Conservation (phyloP, 148 eudicot genomes). For the Vaccinium myrtillus region DNA sequence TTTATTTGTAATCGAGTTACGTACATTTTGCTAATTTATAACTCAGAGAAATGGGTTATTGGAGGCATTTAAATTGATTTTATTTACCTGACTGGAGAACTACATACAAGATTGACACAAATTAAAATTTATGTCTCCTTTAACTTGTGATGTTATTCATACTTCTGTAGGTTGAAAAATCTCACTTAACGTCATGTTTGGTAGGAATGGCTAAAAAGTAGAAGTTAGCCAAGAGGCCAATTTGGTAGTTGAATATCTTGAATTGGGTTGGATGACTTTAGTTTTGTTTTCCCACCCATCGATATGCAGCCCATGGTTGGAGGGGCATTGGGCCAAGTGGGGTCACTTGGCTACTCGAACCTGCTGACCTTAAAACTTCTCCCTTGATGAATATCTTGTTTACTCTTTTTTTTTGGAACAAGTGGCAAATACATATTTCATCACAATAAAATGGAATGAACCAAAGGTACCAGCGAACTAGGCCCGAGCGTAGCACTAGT, state of each 20-base stretch:
- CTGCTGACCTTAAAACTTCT: too few relatives aligned
- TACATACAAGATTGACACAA: background rate
- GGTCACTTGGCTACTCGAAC: too few relatives aligned
- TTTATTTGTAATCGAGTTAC: conserved; percentile 13
- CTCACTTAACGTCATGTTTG: background rate
- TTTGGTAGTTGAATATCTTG: background rate
- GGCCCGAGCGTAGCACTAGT: too few relatives aligned
- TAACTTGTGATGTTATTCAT: background rate
- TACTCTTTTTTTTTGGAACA: too few relatives aligned
- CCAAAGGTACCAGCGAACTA: too few relatives aligned
- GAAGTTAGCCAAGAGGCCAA: background rate
- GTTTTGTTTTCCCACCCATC: background rate
- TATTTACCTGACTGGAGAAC: background rate
- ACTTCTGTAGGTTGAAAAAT: background rate
- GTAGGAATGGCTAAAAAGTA: conserved; percentile 1
- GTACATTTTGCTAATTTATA: background rate
- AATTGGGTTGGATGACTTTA: background rate
- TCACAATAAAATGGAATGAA: too few relatives aligned
- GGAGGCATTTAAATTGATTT: conserved; percentile 11
- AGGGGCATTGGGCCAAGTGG: too few relatives aligned
- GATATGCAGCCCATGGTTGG: background rate
- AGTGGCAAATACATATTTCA: too few relatives aligned
- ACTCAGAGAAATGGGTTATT: background rate
- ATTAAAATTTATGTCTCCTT: background rate
- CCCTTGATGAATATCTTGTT: too few relatives aligned